Percentiles rank a stretch among this genome's conserved stretches.
Conservation (phyloP, 169 alveolate genomes). For the Cystoisospora suis region DNA sequence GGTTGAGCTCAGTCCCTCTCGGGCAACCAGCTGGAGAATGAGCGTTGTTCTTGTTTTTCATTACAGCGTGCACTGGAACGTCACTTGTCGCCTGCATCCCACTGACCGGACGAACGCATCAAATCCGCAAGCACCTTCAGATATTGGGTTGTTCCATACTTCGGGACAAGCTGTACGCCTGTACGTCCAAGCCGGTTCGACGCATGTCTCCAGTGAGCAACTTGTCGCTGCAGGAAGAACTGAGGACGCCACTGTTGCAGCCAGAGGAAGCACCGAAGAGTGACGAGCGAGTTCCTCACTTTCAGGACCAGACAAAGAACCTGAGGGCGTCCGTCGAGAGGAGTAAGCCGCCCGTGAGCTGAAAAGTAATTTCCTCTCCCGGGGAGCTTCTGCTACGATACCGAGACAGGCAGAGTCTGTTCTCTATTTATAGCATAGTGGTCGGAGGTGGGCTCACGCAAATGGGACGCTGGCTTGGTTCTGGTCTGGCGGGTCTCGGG, state of each 20-base stretch:
- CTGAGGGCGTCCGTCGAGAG: slow-evolving; percentile 7
- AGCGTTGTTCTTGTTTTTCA: too few species aligned
- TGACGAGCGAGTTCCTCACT: neutral
- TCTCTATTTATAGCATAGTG: too few species aligned
- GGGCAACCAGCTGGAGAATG: too few species aligned
- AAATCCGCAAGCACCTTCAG: slow-evolving; percentile 50
- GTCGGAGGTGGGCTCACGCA: too few species aligned
- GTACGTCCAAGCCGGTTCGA: too few species aligned
- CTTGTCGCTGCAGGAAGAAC: neutral
- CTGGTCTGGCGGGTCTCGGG: too few species aligned
- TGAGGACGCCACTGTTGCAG: neutral
- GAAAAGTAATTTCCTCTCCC: too few species aligned
- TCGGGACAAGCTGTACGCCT: neutral
- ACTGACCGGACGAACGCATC: slow-evolving; percentile 59
- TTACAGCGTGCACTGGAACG: neutral
- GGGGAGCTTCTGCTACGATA: too few species aligned
- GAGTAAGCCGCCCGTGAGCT: slow-evolving; percentile 10
- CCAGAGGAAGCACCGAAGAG: neutral
- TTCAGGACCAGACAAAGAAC: neutral
- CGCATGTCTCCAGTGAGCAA: neutral
- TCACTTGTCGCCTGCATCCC: slow-evolving; percentile 39
- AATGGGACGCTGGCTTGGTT: too few species aligned
- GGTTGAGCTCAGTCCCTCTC: too few species aligned
- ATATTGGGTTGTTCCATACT: slow-evolving; percentile 1
- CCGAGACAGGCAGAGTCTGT: too few species aligned